Evolutionary conservation across 768 basidiomycete species (phyloP), one percentile per base, ranked within the genome.

Genomic region (Mycena galopus): DNA sequence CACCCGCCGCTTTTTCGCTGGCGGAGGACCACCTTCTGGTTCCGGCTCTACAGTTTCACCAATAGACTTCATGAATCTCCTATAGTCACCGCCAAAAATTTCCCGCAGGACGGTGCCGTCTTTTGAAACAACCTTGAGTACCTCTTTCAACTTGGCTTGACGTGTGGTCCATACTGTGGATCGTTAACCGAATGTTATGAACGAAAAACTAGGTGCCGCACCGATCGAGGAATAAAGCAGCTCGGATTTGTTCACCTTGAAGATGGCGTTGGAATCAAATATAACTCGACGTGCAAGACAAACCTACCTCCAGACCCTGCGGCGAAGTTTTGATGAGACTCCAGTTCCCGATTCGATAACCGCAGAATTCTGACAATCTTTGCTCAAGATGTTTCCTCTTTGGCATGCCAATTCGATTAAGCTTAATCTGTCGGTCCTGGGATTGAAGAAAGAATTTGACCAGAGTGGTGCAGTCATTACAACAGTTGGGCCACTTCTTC

Each of bases 191-290:
- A 25, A 66, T 47, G n/a, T 3, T 11, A 19, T 47, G 33, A 39
- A 57, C 55, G 12, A 57, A n/a, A n/a, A 32, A 17, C 21, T n/a
- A 57, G 50, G 4, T 19, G 12, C 8, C 47, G 53, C 32, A 66
- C 65, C 21, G 1, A 67, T 59, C 32, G 57, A 47, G 4, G 66
- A 67, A 35, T 37, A 67, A 37, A 67, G 47, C 11, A 67, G 57
- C 32, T 67, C 42, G 10, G 66, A 67, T n/a, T 67, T 67, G 57
- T 58, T 67, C 57, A 67, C 57, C 66, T n/a, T 67, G 8, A 25
- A 32, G n/a, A 42, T 12, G 16, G 51, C 9, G 14, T 7, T 44
- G 11, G 33, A 16, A 9, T 30, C 53, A 57, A n/a, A 29, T 10
- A 4, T 3, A 50, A 51, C 7, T 27, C 25, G 9, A 51, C 16